phyloP scores from a whole-genome alignment of 345 rosid genomes.

The Lepidium africanum region DNA sequence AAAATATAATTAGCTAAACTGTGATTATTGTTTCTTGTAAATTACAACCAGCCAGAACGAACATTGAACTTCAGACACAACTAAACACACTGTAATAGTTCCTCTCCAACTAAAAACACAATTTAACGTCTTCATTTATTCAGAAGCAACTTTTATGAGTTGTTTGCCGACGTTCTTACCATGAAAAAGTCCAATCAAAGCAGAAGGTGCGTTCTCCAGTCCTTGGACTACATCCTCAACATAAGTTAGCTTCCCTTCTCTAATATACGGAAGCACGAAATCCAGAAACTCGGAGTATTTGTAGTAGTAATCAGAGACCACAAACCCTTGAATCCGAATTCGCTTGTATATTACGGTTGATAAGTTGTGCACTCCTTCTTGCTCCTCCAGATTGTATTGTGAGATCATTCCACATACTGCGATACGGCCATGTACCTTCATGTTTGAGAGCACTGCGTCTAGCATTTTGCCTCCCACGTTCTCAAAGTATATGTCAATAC shows the following conservation, averaged over 20 bases:
- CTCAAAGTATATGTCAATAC: constrained; percentile 53
- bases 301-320: constrained; percentile 22
- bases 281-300: constrained; percentile 37
- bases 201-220: constrained; percentile 42
- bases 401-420: constrained; percentile 51
- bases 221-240: constrained; percentile 48
- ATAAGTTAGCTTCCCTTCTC: constrained; percentile 37
- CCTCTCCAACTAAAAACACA: neutral
- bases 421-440: constrained; percentile 38
- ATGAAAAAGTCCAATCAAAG: constrained; percentile 37
- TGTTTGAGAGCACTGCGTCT: constrained; percentile 44
- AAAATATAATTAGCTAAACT: too few species aligned
- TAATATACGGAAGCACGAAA: constrained; percentile 33
- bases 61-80: neutral
- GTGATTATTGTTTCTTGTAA: too few species aligned
- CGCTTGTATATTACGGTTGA: constrained; percentile 13
- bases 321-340: constrained; percentile 36
- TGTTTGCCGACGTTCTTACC: constrained; percentile 54
- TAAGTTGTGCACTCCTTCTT: constrained; percentile 37
- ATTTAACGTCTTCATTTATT: constrained; percentile 23
- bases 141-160: constrained; percentile 31
- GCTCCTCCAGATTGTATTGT: constrained; percentile 35
- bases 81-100: neutral
- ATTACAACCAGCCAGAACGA: too few species aligned
- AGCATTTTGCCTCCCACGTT: constrained; percentile 53